Base-by-base conservation (phyloP, 257 asterid genomes). In the Lithospermum erythrorhizon region DNA sequence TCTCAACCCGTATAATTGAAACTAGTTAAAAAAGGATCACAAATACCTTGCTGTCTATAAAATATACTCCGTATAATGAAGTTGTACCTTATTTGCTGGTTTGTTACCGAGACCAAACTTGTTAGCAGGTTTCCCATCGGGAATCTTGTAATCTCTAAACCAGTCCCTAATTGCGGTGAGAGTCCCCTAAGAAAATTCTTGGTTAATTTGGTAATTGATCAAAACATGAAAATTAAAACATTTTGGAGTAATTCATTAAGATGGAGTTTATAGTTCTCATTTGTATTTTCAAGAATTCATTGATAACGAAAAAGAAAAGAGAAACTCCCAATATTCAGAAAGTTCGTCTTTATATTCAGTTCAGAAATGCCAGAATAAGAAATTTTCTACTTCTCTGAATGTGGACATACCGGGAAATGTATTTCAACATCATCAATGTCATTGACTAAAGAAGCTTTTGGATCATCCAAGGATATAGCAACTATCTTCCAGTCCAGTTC, bases 121-220 rank as follows among this genome's bases (percentile, higher is more conserved):
- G 76, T 93, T 89, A 21, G 99, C 96, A 37, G 97, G 95, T 73
- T 93, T 89, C 57, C 99, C 99, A 69, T 93, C 99, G 57, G 99
- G 99, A 70, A 93, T 93, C 82, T 93, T 93, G 87, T 89, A 93
- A 76, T 93, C 99, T 76, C 97, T 80, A 68, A 93, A 93, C 99
- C 99, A 93, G 61, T 93, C 97, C 81, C 96, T 80, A 58, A 89
- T 84, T 64, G 97, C 95, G 47, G 91, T 89, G 53, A 93, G 99
- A 61, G 97, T 86, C 61, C 96, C 99, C 99, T 93, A 81, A 14
- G 25, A 47, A 35, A 37, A n/a, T 10, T 53, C 14, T 60, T 11
- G 41, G 14, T 25, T 13, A 21, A 7, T 21, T 9, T 23, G 21
- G 21, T 9, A 13, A 16, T 22, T 10, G 0, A 5, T 51, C 45